Evolutionary conservation across 1,139 yeast genomes (phyloP).

Genomic region (Suhomyces bolitotheri): DNA sequence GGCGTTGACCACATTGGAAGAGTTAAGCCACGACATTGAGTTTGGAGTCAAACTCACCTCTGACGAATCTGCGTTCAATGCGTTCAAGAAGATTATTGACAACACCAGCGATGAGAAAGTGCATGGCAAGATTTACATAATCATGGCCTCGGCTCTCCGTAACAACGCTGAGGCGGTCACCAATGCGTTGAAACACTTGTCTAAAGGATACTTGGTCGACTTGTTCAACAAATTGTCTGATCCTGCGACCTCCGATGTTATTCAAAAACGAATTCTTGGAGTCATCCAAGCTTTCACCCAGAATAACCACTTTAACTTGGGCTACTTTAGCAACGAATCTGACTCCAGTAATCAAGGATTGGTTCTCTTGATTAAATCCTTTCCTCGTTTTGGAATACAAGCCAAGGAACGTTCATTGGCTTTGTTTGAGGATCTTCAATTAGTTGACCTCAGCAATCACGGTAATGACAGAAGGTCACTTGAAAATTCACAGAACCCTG

Average conservation of each 20-base stretch:
- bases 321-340: constrained; percentile 24
- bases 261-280: constrained; percentile 52
- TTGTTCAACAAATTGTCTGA: constrained; percentile 17
- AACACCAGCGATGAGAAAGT: constrained; percentile 15
- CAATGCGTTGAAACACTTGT: constrained; percentile 20
- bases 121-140: constrained; percentile 49
- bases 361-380: constrained; percentile 27
- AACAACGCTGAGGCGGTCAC: constrained; percentile 70
- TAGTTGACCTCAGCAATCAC: constrained; percentile 20
- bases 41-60: constrained; percentile 50
- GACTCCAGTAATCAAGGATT: constrained; percentile 22
- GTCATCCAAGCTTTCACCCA: constrained; percentile 46
- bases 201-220: constrained; percentile 13
- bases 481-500: constrained; percentile 25
- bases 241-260: constrained; percentile 24
- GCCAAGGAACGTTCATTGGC: constrained; percentile 38
- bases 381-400: constrained; percentile 29
- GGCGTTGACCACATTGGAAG: constrained; percentile 53
- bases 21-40: constrained; percentile 65
- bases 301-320: constrained; percentile 27
- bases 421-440: constrained; percentile 41
- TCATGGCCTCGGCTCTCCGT: constrained; percentile 60
- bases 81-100: constrained; percentile 20
- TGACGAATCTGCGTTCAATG: constrained; percentile 20
- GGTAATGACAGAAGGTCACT: constrained; percentile 27